Conservation (phyloP, 1,284 basidiomycete genomes). For the Pseudozyma sp. region DNA sequence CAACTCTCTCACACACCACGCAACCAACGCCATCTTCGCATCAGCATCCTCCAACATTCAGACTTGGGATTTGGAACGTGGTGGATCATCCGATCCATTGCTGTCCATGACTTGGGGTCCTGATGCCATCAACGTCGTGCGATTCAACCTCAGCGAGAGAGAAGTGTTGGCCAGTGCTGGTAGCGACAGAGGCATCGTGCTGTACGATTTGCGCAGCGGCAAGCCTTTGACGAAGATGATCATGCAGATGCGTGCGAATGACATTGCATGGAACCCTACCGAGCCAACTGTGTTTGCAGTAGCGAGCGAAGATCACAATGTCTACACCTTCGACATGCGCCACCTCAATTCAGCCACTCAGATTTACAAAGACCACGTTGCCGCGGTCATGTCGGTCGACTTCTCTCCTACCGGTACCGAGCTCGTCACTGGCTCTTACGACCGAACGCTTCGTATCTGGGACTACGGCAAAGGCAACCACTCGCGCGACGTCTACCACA, state of each 20-base stretch:
- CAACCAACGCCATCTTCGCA: conserved; percentile 86
- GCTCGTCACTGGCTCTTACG: conserved; percentile 96
- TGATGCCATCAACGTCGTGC: conserved; percentile 87
- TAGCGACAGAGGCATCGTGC: conserved; percentile 90
- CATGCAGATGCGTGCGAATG: conserved; percentile 83
- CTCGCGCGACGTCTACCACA: conserved; percentile 92
- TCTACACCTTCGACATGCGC: conserved; percentile 97
- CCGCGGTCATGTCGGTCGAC: conserved; percentile 77
- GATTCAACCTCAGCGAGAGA: conserved; percentile 93
- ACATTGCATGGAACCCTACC: conserved; percentile 93
- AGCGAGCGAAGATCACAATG: conserved; percentile 96
- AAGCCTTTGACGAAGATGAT: conserved; percentile 90
- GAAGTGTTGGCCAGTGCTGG: conserved; percentile 93
- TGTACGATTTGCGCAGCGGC: conserved; percentile 95
- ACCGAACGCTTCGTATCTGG: conserved; percentile 94
- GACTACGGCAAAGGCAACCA: conserved; percentile 82
- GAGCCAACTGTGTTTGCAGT: conserved; percentile 91
- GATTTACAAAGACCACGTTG: conserved; percentile 97
- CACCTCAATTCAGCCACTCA: conserved; percentile 85
- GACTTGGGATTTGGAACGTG: conserved; percentile 92
- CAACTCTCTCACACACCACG: conserved; percentile 94
- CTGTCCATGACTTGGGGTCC: conserved; percentile 70
- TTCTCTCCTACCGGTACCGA: conserved; percentile 87
- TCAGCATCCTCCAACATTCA: conserved; percentile 94
- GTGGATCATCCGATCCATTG: conserved; percentile 76